These are phyloP conservation scores for Hymenoscyphus salicellus DNA, from an alignment of 2,329 filamentous ascomycete species.

Conservation along the genomic window DNA sequence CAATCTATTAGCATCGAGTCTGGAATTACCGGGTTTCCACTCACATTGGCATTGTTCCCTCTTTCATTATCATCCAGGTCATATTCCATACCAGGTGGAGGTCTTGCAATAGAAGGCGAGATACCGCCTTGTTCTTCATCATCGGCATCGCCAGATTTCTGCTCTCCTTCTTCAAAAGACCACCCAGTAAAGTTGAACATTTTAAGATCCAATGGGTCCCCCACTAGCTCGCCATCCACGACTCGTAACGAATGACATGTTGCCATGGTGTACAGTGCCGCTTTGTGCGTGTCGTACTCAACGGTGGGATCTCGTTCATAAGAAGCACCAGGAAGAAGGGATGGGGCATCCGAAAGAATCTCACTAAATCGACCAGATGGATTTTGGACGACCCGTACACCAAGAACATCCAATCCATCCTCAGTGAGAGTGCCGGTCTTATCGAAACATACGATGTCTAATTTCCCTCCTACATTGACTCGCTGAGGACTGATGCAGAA, in stretches of 20 bases:
- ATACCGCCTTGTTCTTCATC: conserved; percentile 74
- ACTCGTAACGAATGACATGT: conserved; percentile 90
- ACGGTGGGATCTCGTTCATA: conserved; percentile 58
- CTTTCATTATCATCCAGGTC: conserved; percentile 50
- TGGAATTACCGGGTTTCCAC: background rate
- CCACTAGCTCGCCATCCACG: conserved; percentile 84
- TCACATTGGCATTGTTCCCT: conserved; percentile 29
- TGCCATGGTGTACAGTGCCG: conserved; percentile 89
- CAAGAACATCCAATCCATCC: conserved; percentile 90
- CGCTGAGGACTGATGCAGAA: conserved; percentile 98
- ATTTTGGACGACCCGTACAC: conserved; percentile 72
- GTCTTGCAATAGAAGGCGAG: conserved; percentile 83
- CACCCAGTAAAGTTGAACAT: conserved; percentile 98
- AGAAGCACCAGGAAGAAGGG: conserved; percentile 51
- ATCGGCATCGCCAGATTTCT: conserved; percentile 60
- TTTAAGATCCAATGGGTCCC: conserved; percentile 91
- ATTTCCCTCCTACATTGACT: conserved; percentile 92
- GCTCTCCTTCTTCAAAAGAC: conserved; percentile 85
- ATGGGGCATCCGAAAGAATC: conserved; percentile 63
- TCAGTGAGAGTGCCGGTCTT: conserved; percentile 98
- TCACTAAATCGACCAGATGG: conserved; percentile 67
- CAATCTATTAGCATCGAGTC: background rate
- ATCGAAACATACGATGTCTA: conserved; percentile 96
- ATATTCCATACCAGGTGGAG: conserved; percentile 62
- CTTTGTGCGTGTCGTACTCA: conserved; percentile 60